Conservation (phyloP, 305 asterid species). For the Fraxinus sp. region DNA sequence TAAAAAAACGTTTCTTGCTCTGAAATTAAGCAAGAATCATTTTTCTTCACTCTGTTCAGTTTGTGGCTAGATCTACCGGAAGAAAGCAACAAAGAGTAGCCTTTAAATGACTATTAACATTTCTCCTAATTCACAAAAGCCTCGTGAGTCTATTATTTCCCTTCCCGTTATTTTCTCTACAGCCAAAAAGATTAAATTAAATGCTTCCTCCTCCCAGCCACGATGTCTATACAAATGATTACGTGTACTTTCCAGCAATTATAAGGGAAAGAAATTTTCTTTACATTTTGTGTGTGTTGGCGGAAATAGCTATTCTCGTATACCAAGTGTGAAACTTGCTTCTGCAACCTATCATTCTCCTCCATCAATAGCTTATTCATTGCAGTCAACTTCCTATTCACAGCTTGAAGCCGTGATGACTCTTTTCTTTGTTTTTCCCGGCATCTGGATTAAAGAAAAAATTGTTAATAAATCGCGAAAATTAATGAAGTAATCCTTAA, state of each 20-base stretch:
- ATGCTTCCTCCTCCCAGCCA: background rate
- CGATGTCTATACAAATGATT: background rate
- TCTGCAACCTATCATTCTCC: conserved; percentile 95
- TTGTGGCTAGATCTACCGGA: background rate
- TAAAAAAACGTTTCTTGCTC: background rate
- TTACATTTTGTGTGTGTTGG: conserved; percentile 77
- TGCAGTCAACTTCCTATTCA: conserved; percentile 82
- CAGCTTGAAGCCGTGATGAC: conserved; percentile 87
- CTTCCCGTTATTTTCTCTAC: background rate
- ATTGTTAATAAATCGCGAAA: background rate
- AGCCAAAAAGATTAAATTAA: background rate
- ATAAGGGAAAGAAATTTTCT: background rate
- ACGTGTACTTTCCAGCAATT: background rate
- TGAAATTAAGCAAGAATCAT: background rate
- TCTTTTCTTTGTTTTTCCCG: conserved; percentile 94
- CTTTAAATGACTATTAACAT: background rate
- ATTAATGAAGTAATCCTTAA: background rate
- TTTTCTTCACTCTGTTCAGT: background rate
- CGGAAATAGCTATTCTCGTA: conserved; percentile 85
- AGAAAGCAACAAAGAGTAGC: background rate
- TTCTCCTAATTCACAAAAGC: background rate
- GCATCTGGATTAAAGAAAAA: conserved; percentile 48
- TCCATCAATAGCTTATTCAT: conserved; percentile 98
- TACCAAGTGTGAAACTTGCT: conserved; percentile 92
- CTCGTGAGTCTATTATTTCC: background rate